phyloP scores from a whole-genome alignment of 2,329 filamentous ascomycete genomes.

The Sclerotinia sclerotiorum region DNA sequence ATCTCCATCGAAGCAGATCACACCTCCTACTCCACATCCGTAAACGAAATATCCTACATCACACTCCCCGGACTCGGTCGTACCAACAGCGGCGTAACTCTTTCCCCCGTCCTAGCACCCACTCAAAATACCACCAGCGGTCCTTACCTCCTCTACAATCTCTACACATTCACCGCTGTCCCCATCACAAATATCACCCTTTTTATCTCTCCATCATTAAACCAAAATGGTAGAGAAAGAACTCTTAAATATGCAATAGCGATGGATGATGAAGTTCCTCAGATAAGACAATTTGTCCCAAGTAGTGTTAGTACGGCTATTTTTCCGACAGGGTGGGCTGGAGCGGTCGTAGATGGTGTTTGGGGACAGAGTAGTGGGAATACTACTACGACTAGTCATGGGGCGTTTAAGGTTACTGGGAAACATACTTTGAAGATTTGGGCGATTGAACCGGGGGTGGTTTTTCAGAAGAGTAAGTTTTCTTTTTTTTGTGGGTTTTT shows the following conservation, averaged over 20 bases:
- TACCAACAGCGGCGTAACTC: slow-evolving; percentile 57
- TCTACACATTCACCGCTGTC: slow-evolving; percentile 59
- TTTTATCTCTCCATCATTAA: slow-evolving; percentile 53
- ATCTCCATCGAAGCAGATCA: slow-evolving; percentile 57
- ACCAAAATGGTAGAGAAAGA: slow-evolving; percentile 48
- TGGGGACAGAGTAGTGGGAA: slow-evolving; percentile 36
- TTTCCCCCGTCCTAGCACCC: slow-evolving; percentile 53
- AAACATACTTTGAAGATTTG: slow-evolving; percentile 42
- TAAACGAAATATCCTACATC: slow-evolving; percentile 46
- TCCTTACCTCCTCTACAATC: slow-evolving; percentile 58
- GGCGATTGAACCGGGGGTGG: slow-evolving; percentile 42
- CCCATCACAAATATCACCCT: slow-evolving; percentile 45
- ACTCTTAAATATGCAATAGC: slow-evolving; percentile 54
- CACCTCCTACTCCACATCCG: slow-evolving; percentile 47
- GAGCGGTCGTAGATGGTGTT: slow-evolving; percentile 34
- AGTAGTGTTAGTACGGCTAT: slow-evolving; percentile 31
- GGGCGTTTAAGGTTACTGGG: slow-evolving; percentile 27
- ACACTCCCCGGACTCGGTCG: slow-evolving; percentile 57
- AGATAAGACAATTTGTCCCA: slow-evolving; percentile 41
- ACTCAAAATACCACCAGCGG: slow-evolving; percentile 51
- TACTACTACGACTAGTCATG: slow-evolving; percentile 37
- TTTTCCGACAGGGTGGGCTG: slow-evolving; percentile 32
- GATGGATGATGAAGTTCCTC: slow-evolving; percentile 44
- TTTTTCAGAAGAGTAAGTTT: slow-evolving; percentile 42
- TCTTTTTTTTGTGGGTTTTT: not conserved